Base-by-base conservation (phyloP, 768 basidiomycete genomes). In the Mycena latifolia region DNA sequence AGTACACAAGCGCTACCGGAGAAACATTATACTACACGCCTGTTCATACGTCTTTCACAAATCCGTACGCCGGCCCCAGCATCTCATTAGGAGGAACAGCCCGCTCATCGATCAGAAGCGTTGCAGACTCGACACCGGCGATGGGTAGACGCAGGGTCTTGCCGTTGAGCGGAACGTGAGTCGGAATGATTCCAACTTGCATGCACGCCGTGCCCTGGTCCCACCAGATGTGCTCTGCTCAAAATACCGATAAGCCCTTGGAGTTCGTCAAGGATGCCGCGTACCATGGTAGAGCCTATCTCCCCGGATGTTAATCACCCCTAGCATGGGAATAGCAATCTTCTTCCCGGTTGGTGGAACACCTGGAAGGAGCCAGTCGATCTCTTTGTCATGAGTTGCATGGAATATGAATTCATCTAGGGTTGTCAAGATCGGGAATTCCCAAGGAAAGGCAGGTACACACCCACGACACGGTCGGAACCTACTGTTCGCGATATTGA, bases 351-450 rank as follows among this genome's bases (percentile, higher is more conserved):
- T 86, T 0, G 86, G 81, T 5, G 86, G 86, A 24, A 89, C 81
- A 2, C 85, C 83, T 5, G 87, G 87, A 22, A 88, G 79, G 17
- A 86, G 75, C 81, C 82, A 85, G 67, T 84, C 83, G 45, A 85
- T 74, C 35, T 71, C 72, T 22, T 75, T 77, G 67, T 83, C 80
- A 55, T 86, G 85, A 5, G 85, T 86, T 14, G 80, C 71, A 61
- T 79, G 77, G 43, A 80, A 82, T 17, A 88, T 78, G 62, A 87
- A 86, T 73, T 87, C 86, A 61, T 87, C 85, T 86, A 55, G 4
- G 39, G 14, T 39, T 1, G 22, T 43, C 25, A 24, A 29, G 8
- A 39, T 7, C 18, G 37, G 24, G 35, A 31, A 11, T 27, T 20
- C 50, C 31, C 15, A 54, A 33, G 22, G 57, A 55, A 12, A 22